A percentile compares a stretch with the other conserved stretches of the same genome.
These are phyloP conservation scores for Sarocladiaceae sp. DNA, from an alignment of 2,329 filamentous ascomycete genomes.

Conservation along the genomic window DNA sequence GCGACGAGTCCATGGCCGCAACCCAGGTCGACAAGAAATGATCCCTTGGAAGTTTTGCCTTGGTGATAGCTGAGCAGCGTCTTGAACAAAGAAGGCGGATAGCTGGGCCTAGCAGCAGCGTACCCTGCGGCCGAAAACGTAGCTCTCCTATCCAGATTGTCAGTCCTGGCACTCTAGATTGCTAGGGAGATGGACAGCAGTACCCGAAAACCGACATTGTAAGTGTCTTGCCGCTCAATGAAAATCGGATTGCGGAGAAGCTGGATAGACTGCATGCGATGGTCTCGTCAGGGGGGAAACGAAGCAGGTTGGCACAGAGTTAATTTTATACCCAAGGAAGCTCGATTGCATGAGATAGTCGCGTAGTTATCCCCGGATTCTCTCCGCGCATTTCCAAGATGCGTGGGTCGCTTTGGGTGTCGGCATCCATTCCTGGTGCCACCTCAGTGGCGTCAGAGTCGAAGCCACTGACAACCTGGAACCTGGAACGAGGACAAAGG, in stretches of 20 bases:
- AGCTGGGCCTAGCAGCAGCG: constrained; percentile 53
- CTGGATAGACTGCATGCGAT: too few relatives aligned
- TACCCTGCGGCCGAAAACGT: constrained; percentile 52
- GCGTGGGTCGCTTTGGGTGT: not conserved
- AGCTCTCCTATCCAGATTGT: constrained; percentile 35
- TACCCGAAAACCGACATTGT: constrained; percentile 21
- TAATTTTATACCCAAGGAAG: too few relatives aligned
- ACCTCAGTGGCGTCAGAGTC: too few relatives aligned
- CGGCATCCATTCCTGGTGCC: not conserved
- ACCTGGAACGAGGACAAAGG: too few relatives aligned
- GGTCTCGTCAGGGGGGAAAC: too few relatives aligned
- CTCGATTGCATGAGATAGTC: too few relatives aligned
- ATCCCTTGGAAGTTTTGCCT: constrained; percentile 21
- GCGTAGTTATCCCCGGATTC: constrained; percentile 1
- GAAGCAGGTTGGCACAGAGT: too few relatives aligned
- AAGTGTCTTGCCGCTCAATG: not conserved
- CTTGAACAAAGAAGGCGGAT: constrained; percentile 48
- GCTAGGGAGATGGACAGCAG: not conserved
- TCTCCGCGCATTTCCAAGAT: not conserved
- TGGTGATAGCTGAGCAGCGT: constrained; percentile 49
- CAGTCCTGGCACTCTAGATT: not conserved
- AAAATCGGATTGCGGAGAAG: too few relatives aligned
- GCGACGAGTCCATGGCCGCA: constrained; percentile 56
- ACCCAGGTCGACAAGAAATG: constrained; percentile 49
- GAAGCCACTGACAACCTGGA: too few relatives aligned